A percentile compares a stretch with the other conserved stretches of the same genome.
Evolutionary conservation across 2,329 filamentous ascomycete species (phyloP).

Genomic region (Alternaria sp.): DNA sequence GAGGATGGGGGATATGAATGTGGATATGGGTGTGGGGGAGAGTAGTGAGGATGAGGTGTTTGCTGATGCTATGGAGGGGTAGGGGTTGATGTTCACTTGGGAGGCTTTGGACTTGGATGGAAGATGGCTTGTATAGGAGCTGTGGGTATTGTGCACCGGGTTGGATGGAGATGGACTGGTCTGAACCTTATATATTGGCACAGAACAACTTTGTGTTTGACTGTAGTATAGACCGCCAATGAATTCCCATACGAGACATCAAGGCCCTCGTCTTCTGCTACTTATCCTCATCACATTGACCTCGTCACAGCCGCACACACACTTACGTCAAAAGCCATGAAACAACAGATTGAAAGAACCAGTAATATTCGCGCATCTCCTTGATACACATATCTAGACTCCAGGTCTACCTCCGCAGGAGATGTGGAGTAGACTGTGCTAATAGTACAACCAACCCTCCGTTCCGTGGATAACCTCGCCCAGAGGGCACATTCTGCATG

Average conservation of each 20-base stretch:
- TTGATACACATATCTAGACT: background rate
- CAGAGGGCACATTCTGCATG: no score
- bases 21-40: background rate
- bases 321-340: background rate
- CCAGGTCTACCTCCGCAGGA: background rate
- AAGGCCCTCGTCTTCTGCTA: background rate
- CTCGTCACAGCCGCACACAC: background rate
- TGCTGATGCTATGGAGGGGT: background rate
- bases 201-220: background rate
- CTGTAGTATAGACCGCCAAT: background rate
- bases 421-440: background rate
- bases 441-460: no score
- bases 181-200: no score
- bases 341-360: background rate
- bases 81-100: background rate
- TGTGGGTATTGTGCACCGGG: no score
- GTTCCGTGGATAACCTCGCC: no score
- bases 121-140: background rate
- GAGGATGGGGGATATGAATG: background rate
- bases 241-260: background rate
- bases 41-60: background rate
- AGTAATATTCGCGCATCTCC: background rate
- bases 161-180: accelerated
- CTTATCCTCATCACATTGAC: background rate
- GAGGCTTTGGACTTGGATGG: background rate